These are phyloP conservation scores for Trametes cubensis DNA, from an alignment of 768 basidiomycete genomes.

Conservation along the genomic window DNA sequence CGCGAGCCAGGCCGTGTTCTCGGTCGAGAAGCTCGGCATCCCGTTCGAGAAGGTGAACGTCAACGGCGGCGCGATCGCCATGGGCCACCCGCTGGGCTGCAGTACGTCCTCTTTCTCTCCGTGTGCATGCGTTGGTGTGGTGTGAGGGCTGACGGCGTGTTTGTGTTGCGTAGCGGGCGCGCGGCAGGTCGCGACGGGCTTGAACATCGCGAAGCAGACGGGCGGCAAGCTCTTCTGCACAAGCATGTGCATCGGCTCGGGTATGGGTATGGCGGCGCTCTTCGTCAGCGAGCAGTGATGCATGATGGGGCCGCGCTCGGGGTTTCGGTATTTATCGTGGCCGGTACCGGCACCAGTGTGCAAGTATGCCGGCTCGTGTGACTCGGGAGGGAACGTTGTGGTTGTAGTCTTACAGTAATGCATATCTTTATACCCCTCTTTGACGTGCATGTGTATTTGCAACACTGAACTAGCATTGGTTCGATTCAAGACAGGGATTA, in stretches of 20 bases:
- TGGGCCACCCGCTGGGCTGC: conserved; percentile 87
- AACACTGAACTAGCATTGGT: too few species aligned
- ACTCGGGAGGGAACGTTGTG: background rate
- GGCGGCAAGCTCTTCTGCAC: conserved; percentile 80
- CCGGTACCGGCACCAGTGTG: too few species aligned
- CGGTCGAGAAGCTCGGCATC: conserved; percentile 67
- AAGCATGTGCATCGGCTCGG: conserved; percentile 88
- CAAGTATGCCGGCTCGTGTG: too few species aligned
- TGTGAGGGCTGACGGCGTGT: background rate
- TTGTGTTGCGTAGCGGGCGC: conserved; percentile 61
- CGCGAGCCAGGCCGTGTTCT: conserved; percentile 80
- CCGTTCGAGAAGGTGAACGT: conserved; percentile 81
- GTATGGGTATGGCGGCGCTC: conserved; percentile 90
- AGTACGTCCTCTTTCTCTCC: conserved; percentile 51
- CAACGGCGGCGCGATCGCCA: conserved; percentile 86
- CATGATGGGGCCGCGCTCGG: too few species aligned
- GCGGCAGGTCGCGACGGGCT: conserved; percentile 83
- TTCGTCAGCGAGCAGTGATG: conserved; percentile 80
- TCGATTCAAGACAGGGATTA: too few species aligned
- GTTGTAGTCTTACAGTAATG: background rate
- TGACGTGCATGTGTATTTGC: background rate
- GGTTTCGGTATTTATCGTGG: too few species aligned
- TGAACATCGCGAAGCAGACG: conserved; percentile 79
- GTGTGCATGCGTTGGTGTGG: background rate
- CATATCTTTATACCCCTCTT: background rate